Conservation (phyloP, 1,284 basidiomycete genomes). For the Pseudozyma tsukubaensis region DNA sequence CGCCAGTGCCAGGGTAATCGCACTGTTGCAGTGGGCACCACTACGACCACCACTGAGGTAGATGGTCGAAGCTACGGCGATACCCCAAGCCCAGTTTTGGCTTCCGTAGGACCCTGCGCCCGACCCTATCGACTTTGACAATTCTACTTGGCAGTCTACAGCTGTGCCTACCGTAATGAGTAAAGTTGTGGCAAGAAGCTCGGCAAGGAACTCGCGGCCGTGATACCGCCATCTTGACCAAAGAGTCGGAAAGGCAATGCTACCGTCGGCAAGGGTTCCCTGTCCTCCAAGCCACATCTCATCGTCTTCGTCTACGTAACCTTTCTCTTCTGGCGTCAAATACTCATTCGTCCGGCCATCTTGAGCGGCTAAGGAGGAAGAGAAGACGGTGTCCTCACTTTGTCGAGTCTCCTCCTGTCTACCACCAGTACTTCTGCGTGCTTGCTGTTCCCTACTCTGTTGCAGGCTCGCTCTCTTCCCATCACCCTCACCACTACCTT, state of each 20-base stretch:
- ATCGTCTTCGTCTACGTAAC: slow-evolving; percentile 1
- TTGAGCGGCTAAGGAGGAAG: not conserved
- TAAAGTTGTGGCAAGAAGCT: slow-evolving; percentile 33
- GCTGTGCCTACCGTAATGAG: slow-evolving; percentile 58
- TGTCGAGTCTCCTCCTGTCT: not conserved
- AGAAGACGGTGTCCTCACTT: slow-evolving; percentile 23
- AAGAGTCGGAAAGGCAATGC: slow-evolving; percentile 24
- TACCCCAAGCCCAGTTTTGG: slow-evolving; percentile 58
- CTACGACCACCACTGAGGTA: slow-evolving; percentile 57
- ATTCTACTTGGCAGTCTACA: slow-evolving; percentile 59
- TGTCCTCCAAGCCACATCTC: slow-evolving; percentile 32
- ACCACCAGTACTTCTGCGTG: not conserved
- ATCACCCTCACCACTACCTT: not conserved
- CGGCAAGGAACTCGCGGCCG: slow-evolving; percentile 32
- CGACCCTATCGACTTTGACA: slow-evolving; percentile 38
- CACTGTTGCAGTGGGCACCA: slow-evolving; percentile 54
- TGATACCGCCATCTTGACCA: slow-evolving; percentile 32
- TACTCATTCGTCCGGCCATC: not conserved
- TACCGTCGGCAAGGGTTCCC: slow-evolving; percentile 16
- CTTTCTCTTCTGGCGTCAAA: slow-evolving; percentile 1
- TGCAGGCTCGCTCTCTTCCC: not conserved
- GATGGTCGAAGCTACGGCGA: slow-evolving; percentile 56
- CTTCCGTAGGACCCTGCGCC: slow-evolving; percentile 37
- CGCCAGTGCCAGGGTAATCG: slow-evolving; percentile 75
- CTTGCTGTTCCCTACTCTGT: not conserved